Base-by-base conservation (phyloP, 2,329 filamentous ascomycete genomes). In the Metarhizium anisopliae region DNA sequence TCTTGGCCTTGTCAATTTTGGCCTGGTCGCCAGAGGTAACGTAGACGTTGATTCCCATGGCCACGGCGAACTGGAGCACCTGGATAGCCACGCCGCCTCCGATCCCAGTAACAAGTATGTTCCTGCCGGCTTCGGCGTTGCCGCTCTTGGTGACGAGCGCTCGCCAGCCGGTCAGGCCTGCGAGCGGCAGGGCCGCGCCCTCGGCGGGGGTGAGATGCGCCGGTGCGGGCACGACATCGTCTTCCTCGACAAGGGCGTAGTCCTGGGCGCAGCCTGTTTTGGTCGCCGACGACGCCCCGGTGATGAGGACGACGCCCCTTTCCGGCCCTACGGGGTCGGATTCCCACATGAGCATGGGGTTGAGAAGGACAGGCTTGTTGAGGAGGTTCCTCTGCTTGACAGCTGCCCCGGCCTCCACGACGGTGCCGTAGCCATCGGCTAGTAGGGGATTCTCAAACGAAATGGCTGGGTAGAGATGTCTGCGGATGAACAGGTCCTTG, bases 401-500 rank as follows among this genome's bases (percentile, higher is more conserved):
- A 49, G 73, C 72, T 1, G 80, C 69, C 13, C 90, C 89, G 3
- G 83, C 74, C 4, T 77, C 74, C 35, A 85, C 79, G 4, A 97
- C 89, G 56, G 81, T 75, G 55, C 92, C 93, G 62, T 81, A 85
- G 60, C 90, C 93, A 68, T 97, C 93, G 58, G 91, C 84, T 30
- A 95, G 80, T 47, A 97, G 75, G 1, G 93, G 90, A 6, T 85
- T 77, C 58, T 82, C 79, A 70, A 95, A 95, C 13, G 87, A 86
- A 54, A 90, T 87, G 63, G 83, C 87, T 0, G 93, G 93, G 76
- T 97, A 97, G 45, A 95, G 83, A 67, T 92, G 87, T 70, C 94
- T 91, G 55, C 93, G 89, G 72, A 95, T 88, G 75, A 96, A 97
- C 63, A 95, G 83, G 71, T 97, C 94, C 64, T 92, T 88, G 75